Evolutionary conservation across 495 filamentous ascomycete genomes (phyloP), one percentile per base, ranked within the genome.

Genomic region (Rostrohypoxylon terebratum): DNA sequence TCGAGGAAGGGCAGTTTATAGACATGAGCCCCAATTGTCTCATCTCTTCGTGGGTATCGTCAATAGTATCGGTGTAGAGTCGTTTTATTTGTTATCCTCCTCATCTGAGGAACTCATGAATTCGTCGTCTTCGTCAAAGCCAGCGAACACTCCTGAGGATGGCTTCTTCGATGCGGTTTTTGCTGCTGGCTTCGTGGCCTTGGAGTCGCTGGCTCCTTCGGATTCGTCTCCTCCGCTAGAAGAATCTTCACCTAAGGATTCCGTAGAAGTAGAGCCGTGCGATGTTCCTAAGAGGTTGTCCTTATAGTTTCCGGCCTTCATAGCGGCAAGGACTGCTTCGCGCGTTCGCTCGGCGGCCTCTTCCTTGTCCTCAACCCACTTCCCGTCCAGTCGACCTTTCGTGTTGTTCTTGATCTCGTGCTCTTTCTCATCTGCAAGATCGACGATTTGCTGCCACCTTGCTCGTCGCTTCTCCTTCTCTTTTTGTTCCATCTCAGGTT

Each of bases 401-500:
- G 84, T 86, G 36, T 90, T 92, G 62, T 86, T 85, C 78, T 84
- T 89, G 42, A 97, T 83, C 79, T 96, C 92, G 55, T 94, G 91
- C 74, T 95, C 89, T 68, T 88, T 90, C 59, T 88, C 86, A 76
- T 98, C 95, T 1, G 94, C 90, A 57, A 89, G 83, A 20, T 93
- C 93, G 38, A 97, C 90, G 28, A 98, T 90, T 65, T 92, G 86
- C 79, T 95, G 88, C 92, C 94, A 97, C 50, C 93, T 80, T 78
- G 90, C 87, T 50, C 90, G 84, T 47, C 93, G 87, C 78, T 91
- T 91, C 77, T 96, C 94, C 66, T 94, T 93, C 77, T 97, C 95
- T 76, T 91, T 91, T 74, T 90, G 89, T 63, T 97, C 96, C 94
- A 98, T 97, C 63, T 97, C 96, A 0, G 96, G 96, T 77, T 98